Base-by-base conservation (phyloP, 2,329 filamentous ascomycete species). In the Microcyclospora pomicola region DNA sequence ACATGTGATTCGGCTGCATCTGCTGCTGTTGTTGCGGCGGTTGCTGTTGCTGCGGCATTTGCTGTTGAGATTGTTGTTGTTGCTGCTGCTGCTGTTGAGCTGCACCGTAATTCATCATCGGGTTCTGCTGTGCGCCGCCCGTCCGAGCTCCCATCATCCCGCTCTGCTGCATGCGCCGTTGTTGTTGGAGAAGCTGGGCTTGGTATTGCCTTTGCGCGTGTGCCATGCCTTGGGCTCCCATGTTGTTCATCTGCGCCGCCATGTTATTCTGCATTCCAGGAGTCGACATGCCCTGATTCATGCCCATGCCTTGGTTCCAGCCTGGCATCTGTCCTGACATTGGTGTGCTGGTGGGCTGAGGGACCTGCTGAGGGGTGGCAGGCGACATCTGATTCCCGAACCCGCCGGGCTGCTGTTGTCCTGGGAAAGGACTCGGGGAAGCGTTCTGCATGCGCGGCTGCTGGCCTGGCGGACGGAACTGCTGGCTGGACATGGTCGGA, bases 401-500 rank as follows among this genome's bases (percentile, higher is more conserved):
- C 30, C 47, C 49, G 34, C 39, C 40, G 29, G 37, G 43, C 39
- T 49, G 49, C 38, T 50, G 51, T n/a, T n/a, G n/a, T n/a, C 40
- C 35, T 2, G 52, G 51, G 58, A 92, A 94, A 1, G 85, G 84
- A 59, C 91, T 88, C 3, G 91, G 88, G 27, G 91, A 96, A 32
- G 85, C 81, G 33, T 88, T 95, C 47, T 86, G 81, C 59, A 96
- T 84, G 53, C 86, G 52, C 39, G 37, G 44, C 16, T 43, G 46
- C 36, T 50, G 49, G 15, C 45, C 38, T 72, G 54, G 82, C 75
- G 27, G 77, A 39, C 61, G 69, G 61, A 75, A 77, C 38, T 75
- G 71, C 54, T 92, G 87, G 55, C 80, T 86, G 44, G 76, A 75
- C 75, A 95, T 86, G 45, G 92, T 88, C 19, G 91, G 91, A 6